These are phyloP conservation scores for Clonostachys rhizophaga DNA, from an alignment of 2,329 filamentous ascomycete genomes.

Conservation along the genomic window DNA sequence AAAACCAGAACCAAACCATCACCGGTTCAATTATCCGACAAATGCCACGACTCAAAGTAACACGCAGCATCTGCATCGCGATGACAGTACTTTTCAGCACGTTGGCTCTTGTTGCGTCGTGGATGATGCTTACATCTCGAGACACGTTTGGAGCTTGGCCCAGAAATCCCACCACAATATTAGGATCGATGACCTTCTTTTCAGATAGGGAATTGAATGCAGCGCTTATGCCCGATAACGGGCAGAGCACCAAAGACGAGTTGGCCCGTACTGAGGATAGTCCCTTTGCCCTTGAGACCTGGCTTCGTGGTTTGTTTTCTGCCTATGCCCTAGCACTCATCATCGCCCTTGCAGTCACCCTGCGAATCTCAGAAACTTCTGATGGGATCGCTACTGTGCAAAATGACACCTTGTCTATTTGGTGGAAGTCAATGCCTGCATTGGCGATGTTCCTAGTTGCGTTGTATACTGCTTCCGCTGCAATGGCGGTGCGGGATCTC, in stretches of 20 bases:
- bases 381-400: not conserved
- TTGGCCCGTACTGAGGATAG: not conserved
- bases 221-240: not conserved
- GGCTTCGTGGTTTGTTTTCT: not conserved
- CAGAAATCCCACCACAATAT: not conserved
- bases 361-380: not conserved
- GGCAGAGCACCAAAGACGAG: not conserved
- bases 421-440: not conserved
- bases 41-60: not conserved
- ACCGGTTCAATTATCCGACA: not conserved
- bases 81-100: not conserved
- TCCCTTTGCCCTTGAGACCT: not conserved
- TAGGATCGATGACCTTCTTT: not conserved
- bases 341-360: not conserved
- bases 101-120: not conserved
- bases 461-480: not conserved
- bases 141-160: not conserved
- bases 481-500: not conserved
- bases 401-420: not conserved
- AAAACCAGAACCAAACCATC: not conserved
- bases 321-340: not conserved
- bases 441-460: not conserved
- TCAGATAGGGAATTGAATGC: not conserved
- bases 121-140: not conserved
- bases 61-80: not conserved